Percentiles rank a stretch among this genome's conserved stretches.
phyloP scores from a whole-genome alignment of 257 asterid species.

The Ilex asprella region DNA sequence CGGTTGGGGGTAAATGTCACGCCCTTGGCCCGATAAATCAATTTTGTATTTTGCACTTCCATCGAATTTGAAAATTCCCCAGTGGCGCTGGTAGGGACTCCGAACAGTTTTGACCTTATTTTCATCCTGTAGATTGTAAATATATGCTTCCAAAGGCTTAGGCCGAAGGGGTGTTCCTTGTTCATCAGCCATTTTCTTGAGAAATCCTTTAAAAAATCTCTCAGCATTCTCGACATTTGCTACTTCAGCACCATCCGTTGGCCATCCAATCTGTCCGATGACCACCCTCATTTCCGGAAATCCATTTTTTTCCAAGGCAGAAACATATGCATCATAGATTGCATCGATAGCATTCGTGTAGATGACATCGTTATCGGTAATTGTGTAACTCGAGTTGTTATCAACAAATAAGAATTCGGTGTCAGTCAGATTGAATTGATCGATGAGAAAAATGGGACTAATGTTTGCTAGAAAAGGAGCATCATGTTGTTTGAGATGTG shows the following conservation, averaged over 20 bases:
- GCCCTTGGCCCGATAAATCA: not conserved
- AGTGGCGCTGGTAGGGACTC: not conserved
- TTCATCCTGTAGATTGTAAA: not conserved
- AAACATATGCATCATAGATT: not conserved
- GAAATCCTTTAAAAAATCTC: not conserved
- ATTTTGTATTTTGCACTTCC: not conserved
- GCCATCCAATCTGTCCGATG: not conserved
- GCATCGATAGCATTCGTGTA: not conserved
- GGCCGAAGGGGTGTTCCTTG: not conserved
- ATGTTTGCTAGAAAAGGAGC: not conserved
- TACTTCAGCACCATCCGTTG: not conserved
- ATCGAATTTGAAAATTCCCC: not conserved
- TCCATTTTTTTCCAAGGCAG: not conserved
- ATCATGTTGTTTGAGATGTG: not conserved
- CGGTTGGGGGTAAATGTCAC: not conserved
- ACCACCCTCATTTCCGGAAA: not conserved
- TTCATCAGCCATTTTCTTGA: not conserved
- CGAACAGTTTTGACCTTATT: not conserved
- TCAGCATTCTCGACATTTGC: not conserved
- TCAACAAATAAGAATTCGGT: not conserved
- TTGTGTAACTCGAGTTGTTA: not conserved
- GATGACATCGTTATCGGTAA: not conserved
- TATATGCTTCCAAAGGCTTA: not conserved
- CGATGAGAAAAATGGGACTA: not conserved
- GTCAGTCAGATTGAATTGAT: not conserved